These are phyloP conservation scores for Malus orientalis DNA, from an alignment of 306 rosid genomes.

Conservation along the genomic window DNA sequence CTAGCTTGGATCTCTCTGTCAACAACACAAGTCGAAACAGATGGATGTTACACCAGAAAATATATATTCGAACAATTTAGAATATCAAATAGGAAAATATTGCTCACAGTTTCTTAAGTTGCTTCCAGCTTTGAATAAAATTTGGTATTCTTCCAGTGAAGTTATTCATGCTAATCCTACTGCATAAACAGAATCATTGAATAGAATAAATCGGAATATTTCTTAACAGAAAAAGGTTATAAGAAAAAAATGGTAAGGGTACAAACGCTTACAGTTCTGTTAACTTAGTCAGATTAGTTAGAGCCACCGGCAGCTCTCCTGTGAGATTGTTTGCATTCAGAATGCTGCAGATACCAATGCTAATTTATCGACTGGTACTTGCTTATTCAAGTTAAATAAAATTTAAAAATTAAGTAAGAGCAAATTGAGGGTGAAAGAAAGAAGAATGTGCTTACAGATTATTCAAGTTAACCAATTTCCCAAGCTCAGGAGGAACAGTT, in stretches of 20 bases:
- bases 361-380: not conserved
- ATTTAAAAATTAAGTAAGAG: not conserved
- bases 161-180: constrained; percentile 29
- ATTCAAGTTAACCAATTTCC: constrained; percentile 1
- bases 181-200: not conserved
- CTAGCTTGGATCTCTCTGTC: constrained; percentile 29
- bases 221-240: not conserved
- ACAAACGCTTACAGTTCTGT: constrained; percentile 15
- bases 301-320: constrained; percentile 9
- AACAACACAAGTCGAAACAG: not conserved
- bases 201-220: not conserved
- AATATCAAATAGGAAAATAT: not conserved
- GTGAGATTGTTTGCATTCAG: constrained; percentile 25
- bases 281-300: constrained; percentile 14
- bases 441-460: constrained; percentile 8
- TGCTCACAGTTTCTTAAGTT: constrained; percentile 13
- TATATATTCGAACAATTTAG: not conserved
- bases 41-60: not conserved
- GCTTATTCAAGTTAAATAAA: not conserved
- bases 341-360: not conserved
- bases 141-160: constrained; percentile 20
- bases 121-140: constrained; percentile 6
- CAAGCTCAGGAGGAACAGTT: constrained; percentile 14
- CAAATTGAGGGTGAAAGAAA: not conserved
- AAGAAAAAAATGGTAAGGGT: not conserved